phyloP scores from a whole-genome alignment of 352 stramenopile genomes.

The Pythium phragmiticola region DNA sequence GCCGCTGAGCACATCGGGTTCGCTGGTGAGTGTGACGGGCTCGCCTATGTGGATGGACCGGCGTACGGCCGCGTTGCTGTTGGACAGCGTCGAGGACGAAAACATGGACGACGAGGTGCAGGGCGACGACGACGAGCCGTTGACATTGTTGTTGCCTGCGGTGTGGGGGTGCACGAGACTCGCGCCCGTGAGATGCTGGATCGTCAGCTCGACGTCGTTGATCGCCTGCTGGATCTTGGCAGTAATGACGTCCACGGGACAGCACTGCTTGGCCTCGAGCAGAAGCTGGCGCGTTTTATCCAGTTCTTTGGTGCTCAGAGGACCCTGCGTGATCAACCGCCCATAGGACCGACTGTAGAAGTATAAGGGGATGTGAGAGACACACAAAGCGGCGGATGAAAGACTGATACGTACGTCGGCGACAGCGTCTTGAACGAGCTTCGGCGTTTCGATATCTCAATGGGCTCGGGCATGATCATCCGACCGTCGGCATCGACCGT shows the following conservation, averaged over 20 bases:
- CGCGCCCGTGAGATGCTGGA: slow-evolving; percentile 12
- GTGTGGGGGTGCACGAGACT: neutral
- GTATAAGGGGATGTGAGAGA: neutral
- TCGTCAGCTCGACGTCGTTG: slow-evolving; percentile 35
- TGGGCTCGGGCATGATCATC: slow-evolving; percentile 5
- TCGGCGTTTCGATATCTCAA: slow-evolving; percentile 23
- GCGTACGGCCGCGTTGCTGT: slow-evolving; percentile 6
- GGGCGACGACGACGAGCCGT: slow-evolving; percentile 9
- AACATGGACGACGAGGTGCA: slow-evolving; percentile 10
- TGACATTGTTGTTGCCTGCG: slow-evolving; percentile 13
- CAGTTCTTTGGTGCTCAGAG: slow-evolving; percentile 43
- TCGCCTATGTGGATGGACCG: slow-evolving; percentile 28
- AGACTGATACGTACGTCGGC: slow-evolving; percentile 35
- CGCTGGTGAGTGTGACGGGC: slow-evolving; percentile 29
- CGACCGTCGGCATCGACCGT: slow-evolving; percentile 3
- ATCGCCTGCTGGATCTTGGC: slow-evolving; percentile 49
- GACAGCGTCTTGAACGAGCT: slow-evolving; percentile 56
- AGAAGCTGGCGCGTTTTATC: slow-evolving; percentile 55
- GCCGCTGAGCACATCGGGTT: slow-evolving; percentile 44
- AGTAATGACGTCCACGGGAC: slow-evolving; percentile 37
- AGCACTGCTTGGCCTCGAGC: slow-evolving; percentile 46
- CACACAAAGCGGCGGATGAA: neutral
- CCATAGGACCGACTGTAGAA: slow-evolving; percentile 16
- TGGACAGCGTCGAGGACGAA: neutral
- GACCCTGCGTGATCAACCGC: slow-evolving; percentile 25